Evolutionary conservation across 495 filamentous ascomycete species (phyloP).

Genomic region (Rostrohypoxylon terebratum): DNA sequence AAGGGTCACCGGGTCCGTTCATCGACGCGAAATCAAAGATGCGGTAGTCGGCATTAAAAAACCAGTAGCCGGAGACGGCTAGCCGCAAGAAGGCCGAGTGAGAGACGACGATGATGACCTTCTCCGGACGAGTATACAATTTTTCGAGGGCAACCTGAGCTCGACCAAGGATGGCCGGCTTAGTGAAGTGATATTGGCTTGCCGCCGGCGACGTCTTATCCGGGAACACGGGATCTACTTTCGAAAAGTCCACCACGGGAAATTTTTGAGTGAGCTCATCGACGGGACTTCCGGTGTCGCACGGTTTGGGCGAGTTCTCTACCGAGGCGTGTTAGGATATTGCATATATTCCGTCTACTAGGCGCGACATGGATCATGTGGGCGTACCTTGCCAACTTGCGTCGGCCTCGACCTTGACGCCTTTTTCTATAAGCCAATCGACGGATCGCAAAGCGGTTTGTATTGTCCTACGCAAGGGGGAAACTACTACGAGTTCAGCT

Average conservation of each 20-base stretch:
- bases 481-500: constrained; percentile 67
- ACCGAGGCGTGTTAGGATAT: constrained; percentile 22
- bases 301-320: constrained; percentile 69
- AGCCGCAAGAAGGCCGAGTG: constrained; percentile 69
- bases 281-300: constrained; percentile 66
- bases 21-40: constrained; percentile 67
- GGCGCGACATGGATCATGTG: no score
- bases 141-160: constrained; percentile 61
- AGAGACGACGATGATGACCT: constrained; percentile 69
- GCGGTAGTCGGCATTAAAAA: constrained; percentile 70
- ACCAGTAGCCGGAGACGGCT: constrained; percentile 60
- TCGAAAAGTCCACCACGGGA: constrained; percentile 64
- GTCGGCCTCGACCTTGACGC: constrained; percentile 64
- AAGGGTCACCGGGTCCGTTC: constrained; percentile 44
- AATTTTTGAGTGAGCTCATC: constrained; percentile 58
- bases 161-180: constrained; percentile 59
- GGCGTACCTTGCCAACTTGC: constrained; percentile 64
- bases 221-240: constrained; percentile 66
- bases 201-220: constrained; percentile 62
- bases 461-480: constrained; percentile 68
- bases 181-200: constrained; percentile 60
- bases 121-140: constrained; percentile 65
- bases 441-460: constrained; percentile 66
- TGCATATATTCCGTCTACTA: no score
- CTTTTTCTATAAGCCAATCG: constrained; percentile 63